A percentile compares a stretch with the other conserved stretches of the same genome.
Conservation (phyloP, 345 rosid species). For the Bruguiera sexangula region DNA sequence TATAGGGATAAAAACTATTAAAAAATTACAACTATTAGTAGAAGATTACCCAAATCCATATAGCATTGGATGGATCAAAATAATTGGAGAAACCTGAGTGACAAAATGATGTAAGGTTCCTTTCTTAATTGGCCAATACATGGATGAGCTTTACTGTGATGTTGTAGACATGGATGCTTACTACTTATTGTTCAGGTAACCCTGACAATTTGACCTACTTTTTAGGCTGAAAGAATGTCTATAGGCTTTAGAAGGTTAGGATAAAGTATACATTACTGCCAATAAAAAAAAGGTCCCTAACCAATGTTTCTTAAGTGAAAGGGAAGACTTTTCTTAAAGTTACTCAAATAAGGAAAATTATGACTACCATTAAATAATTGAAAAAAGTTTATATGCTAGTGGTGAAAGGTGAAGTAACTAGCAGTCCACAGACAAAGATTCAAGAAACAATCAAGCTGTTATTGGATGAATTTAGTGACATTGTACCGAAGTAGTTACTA, state of each 20-base stretch:
- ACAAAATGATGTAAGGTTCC: neutral
- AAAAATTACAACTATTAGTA: neutral
- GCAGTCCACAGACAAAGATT: rapidly evolving
- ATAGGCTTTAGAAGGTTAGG: too few relatives aligned
- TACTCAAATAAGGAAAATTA: neutral
- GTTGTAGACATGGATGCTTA: too few relatives aligned
- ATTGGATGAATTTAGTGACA: neutral
- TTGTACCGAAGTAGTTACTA: neutral
- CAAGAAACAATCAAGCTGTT: neutral
- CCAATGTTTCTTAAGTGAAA: neutral
- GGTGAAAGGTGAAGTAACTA: too few relatives aligned
- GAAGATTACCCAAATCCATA: neutral
- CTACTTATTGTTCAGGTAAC: too few relatives aligned
- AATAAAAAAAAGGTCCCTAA: neutral
- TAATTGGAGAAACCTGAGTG: neutral
- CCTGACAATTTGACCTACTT: neutral
- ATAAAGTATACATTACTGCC: too few relatives aligned
- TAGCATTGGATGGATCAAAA: neutral
- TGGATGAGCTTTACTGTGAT: too few relatives aligned
- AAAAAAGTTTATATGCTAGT: too few relatives aligned
- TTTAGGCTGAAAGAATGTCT: too few relatives aligned
- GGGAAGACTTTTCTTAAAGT: too few relatives aligned
- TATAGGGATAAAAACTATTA: too few relatives aligned
- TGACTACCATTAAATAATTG: too few relatives aligned
- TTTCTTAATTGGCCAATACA: too few relatives aligned